Evolutionary conservation across 441 rosid genomes (phyloP), one percentile per base, ranked within the genome.

Genomic region (Pelargonium fulgidum): DNA sequence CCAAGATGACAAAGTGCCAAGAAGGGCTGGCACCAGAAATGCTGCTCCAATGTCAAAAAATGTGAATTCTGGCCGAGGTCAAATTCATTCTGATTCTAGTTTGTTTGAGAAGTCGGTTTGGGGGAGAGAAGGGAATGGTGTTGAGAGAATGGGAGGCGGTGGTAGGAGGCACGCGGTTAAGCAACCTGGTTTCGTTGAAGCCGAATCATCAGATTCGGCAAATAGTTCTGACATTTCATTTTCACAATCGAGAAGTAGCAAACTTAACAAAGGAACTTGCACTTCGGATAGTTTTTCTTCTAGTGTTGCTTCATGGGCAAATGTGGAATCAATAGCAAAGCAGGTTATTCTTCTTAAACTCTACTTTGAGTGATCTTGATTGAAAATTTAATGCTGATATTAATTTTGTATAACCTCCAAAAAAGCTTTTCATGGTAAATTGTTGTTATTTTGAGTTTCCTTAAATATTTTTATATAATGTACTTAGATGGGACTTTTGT

Each of bases 181-280:
- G 69, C 70, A 68, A 68, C 78, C 77, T 77, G 83, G 76, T 29
- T 89, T 81, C 67, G 80, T 80, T 16, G 83, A 77, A 42, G 90
- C 85, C 24, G 97, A 84, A 71, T 84, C 81, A 9, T 84, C 96
- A 0, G 97, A 89, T 84, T 91, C 97, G 0, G 92, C 86, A 72
- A 80, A 77, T 54, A 89, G 97, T 81, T 89, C 98, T 0, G 97
- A 89, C 75, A 87, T 84, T 82, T 88, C 97, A 22, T 70, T 85
- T 72, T 79, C 85, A 2, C 90, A 84, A 72, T 76, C 75, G 4
- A 58, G 62, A 24, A 87, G 83, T 64, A 89, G 86, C 75, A 76
- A 73, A 14, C 79, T 74, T 67, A 82, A 85, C 66, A 79, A 79
- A 68, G 77, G 78, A 63, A 65, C 84, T 63, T 74, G 54, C 48